Evolutionary conservation across 2,329 filamentous ascomycete species (phyloP).

Genomic region (Ampelomyces quisqualis): DNA sequence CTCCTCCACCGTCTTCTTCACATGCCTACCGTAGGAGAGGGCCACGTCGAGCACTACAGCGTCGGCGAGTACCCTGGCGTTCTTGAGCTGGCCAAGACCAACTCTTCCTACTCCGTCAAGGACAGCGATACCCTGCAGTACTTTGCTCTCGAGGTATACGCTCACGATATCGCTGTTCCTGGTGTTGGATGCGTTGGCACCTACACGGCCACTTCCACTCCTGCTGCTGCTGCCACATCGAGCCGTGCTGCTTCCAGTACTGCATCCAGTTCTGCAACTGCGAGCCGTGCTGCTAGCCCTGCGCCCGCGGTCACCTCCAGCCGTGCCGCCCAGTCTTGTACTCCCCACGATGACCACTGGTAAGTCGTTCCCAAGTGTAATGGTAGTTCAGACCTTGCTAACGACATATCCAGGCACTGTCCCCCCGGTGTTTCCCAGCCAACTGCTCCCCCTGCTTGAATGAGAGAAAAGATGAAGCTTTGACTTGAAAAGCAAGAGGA

Average conservation of each 20-base stretch:
- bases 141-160: conserved; percentile 68
- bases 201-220: conserved; percentile 15
- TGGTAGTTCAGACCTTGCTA: neutral
- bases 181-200: conserved; percentile 62
- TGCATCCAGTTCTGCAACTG: conserved; percentile 1
- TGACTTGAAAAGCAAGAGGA: too few species aligned
- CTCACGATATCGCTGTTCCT: conserved; percentile 63
- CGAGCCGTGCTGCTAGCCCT: conserved; percentile 4
- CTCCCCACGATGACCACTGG: conserved; percentile 29
- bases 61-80: conserved; percentile 61
- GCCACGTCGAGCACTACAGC: conserved; percentile 62
- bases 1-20: conserved; percentile 68
- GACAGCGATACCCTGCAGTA: conserved; percentile 67
- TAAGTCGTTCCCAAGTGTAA: conserved; percentile 1
- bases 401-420: conserved; percentile 17
- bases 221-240: conserved; percentile 8
- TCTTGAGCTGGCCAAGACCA: conserved; percentile 55
- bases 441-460: conserved; percentile 21
- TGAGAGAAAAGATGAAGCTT: neutral
- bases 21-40: conserved; percentile 61
- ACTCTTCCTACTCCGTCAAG: conserved; percentile 52
- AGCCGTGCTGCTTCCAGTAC: conserved; percentile 4
- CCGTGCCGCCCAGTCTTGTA: conserved; percentile 14
- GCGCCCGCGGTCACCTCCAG: conserved; percentile 7
- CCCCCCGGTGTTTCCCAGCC: conserved; percentile 28